Percentiles rank a stretch among this genome's conserved stretches.
Evolutionary conservation across 768 basidiomycete genomes (phyloP).

Genomic region (Rickenella mellea): DNA sequence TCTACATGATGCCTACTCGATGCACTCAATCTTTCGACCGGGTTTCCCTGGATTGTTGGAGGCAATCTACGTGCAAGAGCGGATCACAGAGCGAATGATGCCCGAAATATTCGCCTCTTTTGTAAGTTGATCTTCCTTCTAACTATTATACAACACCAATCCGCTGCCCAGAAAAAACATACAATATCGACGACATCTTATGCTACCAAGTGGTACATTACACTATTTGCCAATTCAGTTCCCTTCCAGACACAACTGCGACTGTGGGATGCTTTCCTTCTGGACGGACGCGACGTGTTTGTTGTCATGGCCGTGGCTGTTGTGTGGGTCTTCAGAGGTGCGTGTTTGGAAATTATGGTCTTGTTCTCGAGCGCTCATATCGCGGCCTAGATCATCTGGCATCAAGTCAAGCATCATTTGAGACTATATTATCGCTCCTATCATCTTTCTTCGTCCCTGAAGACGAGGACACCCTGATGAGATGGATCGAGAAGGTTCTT

Average conservation of each 20-base stretch:
- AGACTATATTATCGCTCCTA: conserved; percentile 82
- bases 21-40: conserved; percentile 84
- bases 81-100: conserved; percentile 78
- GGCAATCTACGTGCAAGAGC: conserved; percentile 93
- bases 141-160: neutral
- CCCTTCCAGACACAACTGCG: conserved; percentile 93
- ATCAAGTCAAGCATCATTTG: conserved; percentile 69
- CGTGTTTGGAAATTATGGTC: conserved; percentile 15
- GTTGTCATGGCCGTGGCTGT: conserved; percentile 80
- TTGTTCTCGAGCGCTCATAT: neutral
- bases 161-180: conserved; percentile 46
- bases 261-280: conserved; percentile 88
- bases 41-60: conserved; percentile 96
- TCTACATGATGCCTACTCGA: conserved; percentile 80
- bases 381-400: conserved; percentile 66
- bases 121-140: conserved; percentile 21
- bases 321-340: conserved; percentile 86
- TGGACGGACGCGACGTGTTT: conserved; percentile 87
- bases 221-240: conserved; percentile 89
- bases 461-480: conserved; percentile 72
- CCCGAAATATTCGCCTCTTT: conserved; percentile 84
- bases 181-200: conserved; percentile 91
- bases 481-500: conserved; percentile 65
- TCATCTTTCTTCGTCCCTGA: conserved; percentile 95
- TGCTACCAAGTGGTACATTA: conserved; percentile 99